phyloP scores from a whole-genome alignment of 116 monocot genomes.

The Posidonia oceanica region DNA sequence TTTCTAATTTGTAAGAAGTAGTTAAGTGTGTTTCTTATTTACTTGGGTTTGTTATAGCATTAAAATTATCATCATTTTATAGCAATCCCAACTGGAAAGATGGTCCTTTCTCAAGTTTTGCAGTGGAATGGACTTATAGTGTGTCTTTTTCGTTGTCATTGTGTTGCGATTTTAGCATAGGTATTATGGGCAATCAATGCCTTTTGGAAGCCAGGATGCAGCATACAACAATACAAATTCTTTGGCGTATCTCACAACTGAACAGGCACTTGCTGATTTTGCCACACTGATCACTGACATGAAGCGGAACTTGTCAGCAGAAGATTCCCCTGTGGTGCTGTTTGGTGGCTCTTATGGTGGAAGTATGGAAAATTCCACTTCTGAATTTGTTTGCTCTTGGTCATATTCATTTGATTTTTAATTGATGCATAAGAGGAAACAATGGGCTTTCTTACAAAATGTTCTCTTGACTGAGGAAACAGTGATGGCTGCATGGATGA shows the following conservation, averaged over 20 bases:
- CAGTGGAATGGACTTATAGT: no score
- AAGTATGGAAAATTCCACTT: slow-evolving; percentile 40
- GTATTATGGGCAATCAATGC: slow-evolving; percentile 92
- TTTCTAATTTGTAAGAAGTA: no score
- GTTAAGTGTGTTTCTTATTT: no score
- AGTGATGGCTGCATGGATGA: slow-evolving; percentile 99
- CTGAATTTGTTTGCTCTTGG: background rate
- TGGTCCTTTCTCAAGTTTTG: no score
- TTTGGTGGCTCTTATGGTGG: slow-evolving; percentile 97
- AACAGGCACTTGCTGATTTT: slow-evolving; percentile 88
- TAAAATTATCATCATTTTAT: no score
- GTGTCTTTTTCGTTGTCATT: background rate
- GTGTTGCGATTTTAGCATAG: slow-evolving; percentile 46
- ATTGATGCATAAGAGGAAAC: no score
- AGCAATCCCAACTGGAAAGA: no score
- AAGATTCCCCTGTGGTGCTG: slow-evolving; percentile 64
- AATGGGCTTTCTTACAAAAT: no score
- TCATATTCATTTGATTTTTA: no score
- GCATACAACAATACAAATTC: slow-evolving; percentile 61
- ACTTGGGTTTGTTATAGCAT: no score
- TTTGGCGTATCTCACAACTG: slow-evolving; percentile 69
- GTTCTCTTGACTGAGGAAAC: background rate
- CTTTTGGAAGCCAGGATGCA: slow-evolving; percentile 65
- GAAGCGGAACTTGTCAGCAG: slow-evolving; percentile 56
- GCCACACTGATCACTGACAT: slow-evolving; percentile 52